These are phyloP conservation scores for Colletotrichum sp. DNA, from an alignment of 2,329 filamentous ascomycete species.

Conservation along the genomic window DNA sequence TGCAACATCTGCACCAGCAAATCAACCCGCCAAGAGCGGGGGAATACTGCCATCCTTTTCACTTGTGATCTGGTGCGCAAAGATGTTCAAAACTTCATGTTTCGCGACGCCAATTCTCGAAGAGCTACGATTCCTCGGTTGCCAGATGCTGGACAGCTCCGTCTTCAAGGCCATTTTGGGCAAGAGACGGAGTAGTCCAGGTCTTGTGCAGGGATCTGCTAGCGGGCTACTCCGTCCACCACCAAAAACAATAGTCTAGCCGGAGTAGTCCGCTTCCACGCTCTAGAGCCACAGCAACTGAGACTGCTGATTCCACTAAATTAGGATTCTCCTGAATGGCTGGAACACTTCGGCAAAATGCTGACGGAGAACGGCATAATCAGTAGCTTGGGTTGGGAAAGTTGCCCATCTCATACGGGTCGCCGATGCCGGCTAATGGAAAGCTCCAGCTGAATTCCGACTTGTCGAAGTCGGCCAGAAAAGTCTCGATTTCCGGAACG, in stretches of 20 bases:
- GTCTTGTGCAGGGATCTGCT: background rate
- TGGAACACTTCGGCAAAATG: background rate
- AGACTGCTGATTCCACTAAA: background rate
- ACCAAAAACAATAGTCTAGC: background rate
- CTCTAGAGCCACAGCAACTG: background rate
- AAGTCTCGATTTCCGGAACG: slow-evolving; percentile 15
- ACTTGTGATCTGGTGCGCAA: background rate
- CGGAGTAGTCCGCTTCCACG: background rate
- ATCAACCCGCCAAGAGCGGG: background rate
- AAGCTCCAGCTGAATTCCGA: slow-evolving; percentile 21
- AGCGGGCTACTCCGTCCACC: background rate
- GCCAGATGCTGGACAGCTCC: background rate
- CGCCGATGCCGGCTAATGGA: background rate
- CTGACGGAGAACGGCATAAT: background rate
- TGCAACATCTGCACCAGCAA: background rate
- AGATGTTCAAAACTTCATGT: background rate
- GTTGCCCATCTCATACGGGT: background rate
- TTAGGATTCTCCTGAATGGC: background rate
- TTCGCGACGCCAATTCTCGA: background rate
- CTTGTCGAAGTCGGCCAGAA: slow-evolving; percentile 18
- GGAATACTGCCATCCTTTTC: background rate
- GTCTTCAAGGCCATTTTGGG: background rate
- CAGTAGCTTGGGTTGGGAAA: background rate
- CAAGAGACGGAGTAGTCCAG: background rate
- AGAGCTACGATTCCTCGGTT: background rate